These are phyloP conservation scores for Aulographum hederae DNA, from an alignment of 2,329 filamentous ascomycete species.

Conservation along the genomic window DNA sequence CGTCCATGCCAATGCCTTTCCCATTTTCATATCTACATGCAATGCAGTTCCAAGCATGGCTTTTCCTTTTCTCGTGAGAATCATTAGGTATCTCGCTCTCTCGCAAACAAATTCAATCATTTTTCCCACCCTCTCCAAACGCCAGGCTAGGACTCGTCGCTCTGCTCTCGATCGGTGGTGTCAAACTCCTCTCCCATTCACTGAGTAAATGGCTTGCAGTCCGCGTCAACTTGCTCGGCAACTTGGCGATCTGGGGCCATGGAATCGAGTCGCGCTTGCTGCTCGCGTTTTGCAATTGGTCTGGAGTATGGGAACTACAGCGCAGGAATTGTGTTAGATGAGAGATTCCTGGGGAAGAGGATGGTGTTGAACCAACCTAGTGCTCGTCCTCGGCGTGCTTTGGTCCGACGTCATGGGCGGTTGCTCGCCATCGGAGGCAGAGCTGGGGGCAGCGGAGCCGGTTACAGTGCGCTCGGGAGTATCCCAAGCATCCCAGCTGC, in stretches of 20 bases:
- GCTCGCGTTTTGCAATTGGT: not conserved
- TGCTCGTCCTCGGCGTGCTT: constrained; percentile 34
- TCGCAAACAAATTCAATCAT: no score
- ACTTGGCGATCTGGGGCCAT: constrained; percentile 53
- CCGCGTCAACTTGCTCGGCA: constrained; percentile 61
- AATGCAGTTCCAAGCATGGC: no score
- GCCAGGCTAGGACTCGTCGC: no score
- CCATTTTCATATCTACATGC: no score
- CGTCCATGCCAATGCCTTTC: no score
- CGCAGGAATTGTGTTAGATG: constrained; percentile 15
- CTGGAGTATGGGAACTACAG: not conserved
- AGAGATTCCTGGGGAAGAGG: constrained; percentile 4
- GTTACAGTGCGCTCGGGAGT: constrained; percentile 21
- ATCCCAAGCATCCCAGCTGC: constrained; percentile 38
- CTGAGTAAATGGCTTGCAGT: constrained; percentile 76
- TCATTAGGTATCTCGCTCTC: no score
- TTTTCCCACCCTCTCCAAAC: no score
- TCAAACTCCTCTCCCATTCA: constrained; percentile 74
- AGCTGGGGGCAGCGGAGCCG: constrained; percentile 20
- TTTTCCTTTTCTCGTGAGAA: no score
- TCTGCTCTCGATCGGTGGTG: no score
- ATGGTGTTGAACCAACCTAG: constrained; percentile 27
- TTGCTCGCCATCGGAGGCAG: constrained; percentile 13
- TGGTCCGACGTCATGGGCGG: constrained; percentile 25
- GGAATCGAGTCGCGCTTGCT: constrained; percentile 26